These are phyloP conservation scores for Capsicum pubescens DNA, from an alignment of 257 asterid genomes.

Conservation along the genomic window DNA sequence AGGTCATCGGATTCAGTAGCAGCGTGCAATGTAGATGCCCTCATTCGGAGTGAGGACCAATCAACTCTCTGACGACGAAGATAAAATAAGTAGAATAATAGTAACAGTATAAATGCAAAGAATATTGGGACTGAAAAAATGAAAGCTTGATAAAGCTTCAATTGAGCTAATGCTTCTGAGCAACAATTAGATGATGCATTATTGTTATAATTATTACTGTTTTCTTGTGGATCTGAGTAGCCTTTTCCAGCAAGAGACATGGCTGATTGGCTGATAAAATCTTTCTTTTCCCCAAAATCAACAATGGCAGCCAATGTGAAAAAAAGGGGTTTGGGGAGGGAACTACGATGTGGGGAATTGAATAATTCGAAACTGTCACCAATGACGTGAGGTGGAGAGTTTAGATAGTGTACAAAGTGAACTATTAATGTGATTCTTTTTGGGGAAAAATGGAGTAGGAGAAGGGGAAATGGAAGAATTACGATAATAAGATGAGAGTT, in stretches of 20 bases:
- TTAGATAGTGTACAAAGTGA: too few relatives aligned
- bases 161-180: conserved; percentile 53
- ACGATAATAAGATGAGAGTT: too few relatives aligned
- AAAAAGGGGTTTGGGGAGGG: too few relatives aligned
- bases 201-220: background rate
- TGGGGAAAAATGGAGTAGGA: too few relatives aligned
- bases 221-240: conserved; percentile 22
- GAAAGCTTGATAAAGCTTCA: conserved; percentile 76
- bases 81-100: conserved; percentile 68
- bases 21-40: conserved; percentile 42
- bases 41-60: conserved; percentile 74
- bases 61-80: conserved; percentile 71
- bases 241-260: conserved; percentile 28
- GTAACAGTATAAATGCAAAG: conserved; percentile 66
- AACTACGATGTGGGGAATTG: too few relatives aligned
- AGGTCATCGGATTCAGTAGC: conserved; percentile 36
- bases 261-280: background rate
- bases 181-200: conserved; percentile 29
- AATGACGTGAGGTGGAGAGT: too few relatives aligned
- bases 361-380: too few relatives aligned
- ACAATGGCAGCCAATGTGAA: too few relatives aligned
- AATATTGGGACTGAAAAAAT: conserved; percentile 74
- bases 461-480: too few relatives aligned
- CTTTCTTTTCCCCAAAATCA: too few relatives aligned
- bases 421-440: too few relatives aligned